A percentile compares a stretch with the other conserved stretches of the same genome.
These are phyloP conservation scores for Fusarium tjaetaba DNA, from an alignment of 2,329 filamentous ascomycete species.

Conservation along the genomic window DNA sequence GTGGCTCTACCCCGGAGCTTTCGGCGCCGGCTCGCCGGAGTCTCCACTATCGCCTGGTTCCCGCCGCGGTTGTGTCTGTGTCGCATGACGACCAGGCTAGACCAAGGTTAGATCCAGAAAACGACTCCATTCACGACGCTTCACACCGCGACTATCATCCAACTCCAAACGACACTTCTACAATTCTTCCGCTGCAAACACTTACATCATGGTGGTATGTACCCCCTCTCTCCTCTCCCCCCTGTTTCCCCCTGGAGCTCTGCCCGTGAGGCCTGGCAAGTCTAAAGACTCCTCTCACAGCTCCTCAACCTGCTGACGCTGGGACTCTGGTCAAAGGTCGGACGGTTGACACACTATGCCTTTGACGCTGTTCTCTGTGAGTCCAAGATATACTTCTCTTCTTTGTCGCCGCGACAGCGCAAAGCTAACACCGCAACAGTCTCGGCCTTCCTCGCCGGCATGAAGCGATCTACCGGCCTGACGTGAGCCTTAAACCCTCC, in stretches of 20 bases:
- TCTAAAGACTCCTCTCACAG: constrained; percentile 56
- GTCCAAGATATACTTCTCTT: constrained; percentile 47
- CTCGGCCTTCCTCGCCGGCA: constrained; percentile 94
- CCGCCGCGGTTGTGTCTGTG: constrained; percentile 34
- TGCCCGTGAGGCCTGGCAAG: constrained; percentile 38
- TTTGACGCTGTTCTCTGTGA: constrained; percentile 93
- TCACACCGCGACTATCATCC: constrained; percentile 22
- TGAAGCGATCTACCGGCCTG: constrained; percentile 96
- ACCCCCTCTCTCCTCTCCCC: neutral
- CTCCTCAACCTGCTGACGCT: constrained; percentile 75
- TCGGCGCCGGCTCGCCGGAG: constrained; percentile 34
- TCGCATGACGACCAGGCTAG: constrained; percentile 41
- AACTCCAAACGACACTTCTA: constrained; percentile 2
- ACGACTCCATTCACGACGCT: constrained; percentile 35
- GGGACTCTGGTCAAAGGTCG: constrained; percentile 81
- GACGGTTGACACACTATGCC: constrained; percentile 91
- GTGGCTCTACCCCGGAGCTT: constrained; percentile 33
- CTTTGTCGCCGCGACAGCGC: neutral
- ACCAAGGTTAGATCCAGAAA: constrained; percentile 21
- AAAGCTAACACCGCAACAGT: constrained; percentile 61
- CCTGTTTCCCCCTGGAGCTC: constrained; percentile 22
- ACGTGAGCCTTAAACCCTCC: constrained; percentile 75
- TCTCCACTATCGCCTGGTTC: constrained; percentile 32
- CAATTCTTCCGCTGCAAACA: neutral
- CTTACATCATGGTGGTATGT: constrained; percentile 49